These are phyloP conservation scores for Ophiostoma piceae DNA, from an alignment of 2,329 filamentous ascomycete genomes.

Conservation along the genomic window DNA sequence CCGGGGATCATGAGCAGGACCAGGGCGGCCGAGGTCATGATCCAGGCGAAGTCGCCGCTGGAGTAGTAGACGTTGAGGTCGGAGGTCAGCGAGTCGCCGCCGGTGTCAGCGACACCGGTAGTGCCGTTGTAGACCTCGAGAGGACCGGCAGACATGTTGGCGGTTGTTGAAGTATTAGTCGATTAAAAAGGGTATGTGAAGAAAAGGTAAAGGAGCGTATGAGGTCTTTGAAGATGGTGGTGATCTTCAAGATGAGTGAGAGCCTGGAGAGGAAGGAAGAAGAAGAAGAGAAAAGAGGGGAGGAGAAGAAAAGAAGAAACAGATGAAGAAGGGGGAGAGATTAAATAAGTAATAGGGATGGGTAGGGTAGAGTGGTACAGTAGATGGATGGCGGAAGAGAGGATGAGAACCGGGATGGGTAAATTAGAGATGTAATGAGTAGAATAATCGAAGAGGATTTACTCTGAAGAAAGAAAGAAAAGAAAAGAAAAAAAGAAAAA, in stretches of 20 bases:
- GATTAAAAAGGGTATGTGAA: neutral
- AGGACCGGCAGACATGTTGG: constrained; percentile 28
- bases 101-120: constrained; percentile 41
- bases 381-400: constrained; percentile 3
- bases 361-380: neutral
- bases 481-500: neutral
- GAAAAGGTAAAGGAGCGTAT: constrained; percentile 10
- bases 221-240: constrained; percentile 10
- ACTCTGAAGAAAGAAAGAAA: neutral
- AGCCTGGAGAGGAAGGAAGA: neutral
- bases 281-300: neutral
- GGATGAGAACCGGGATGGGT: constrained; percentile 7
- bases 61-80: constrained; percentile 79
- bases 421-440: constrained; percentile 13
- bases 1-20: constrained; percentile 91
- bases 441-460: constrained; percentile 10
- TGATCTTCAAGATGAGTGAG: constrained; percentile 15
- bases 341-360: constrained; percentile 17
- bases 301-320: constrained; percentile 15
- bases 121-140: constrained; percentile 46
- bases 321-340: constrained; percentile 9
- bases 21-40: constrained; percentile 74
- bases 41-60: constrained; percentile 78
- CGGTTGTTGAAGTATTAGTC: neutral
- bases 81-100: constrained; percentile 52